These are phyloP conservation scores for Apocynum venetum DNA, from an alignment of 257 asterid genomes.

Conservation along the genomic window DNA sequence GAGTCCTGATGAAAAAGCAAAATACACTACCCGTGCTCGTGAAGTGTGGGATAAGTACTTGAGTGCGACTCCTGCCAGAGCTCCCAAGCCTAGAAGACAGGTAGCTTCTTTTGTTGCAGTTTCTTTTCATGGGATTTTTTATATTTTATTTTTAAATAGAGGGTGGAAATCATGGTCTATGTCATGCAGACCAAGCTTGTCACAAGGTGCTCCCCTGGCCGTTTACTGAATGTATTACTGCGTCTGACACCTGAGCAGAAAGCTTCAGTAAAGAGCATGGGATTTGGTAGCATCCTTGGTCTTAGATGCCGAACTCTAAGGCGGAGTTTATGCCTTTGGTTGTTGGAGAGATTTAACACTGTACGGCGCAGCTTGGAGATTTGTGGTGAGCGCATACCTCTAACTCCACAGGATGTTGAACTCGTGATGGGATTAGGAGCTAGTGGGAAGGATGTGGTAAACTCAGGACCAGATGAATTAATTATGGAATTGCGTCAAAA, in stretches of 20 bases:
- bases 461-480: constrained; percentile 89
- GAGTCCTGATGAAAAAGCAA: constrained; percentile 85
- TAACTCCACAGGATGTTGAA: constrained; percentile 89
- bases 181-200: constrained; percentile 85
- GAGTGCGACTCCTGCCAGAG: constrained; percentile 72
- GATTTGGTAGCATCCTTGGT: constrained; percentile 92
- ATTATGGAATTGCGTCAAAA: constrained; percentile 76
- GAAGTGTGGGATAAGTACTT: constrained; percentile 94
- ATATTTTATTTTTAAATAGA: background rate
- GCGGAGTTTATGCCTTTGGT: constrained; percentile 93
- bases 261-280: constrained; percentile 90
- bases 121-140: background rate
- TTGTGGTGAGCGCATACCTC: constrained; percentile 88
- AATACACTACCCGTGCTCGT: constrained; percentile 91
- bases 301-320: constrained; percentile 92
- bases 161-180: constrained; percentile 9
- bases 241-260: constrained; percentile 78
- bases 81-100: constrained; percentile 88
- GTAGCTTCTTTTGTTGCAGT: constrained; percentile 26
- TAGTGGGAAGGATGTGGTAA: constrained; percentile 90
- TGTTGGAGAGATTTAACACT: constrained; percentile 82
- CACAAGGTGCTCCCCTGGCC: constrained; percentile 98
- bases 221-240: constrained; percentile 76
- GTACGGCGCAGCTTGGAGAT: constrained; percentile 87
- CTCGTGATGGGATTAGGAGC: constrained; percentile 94